A percentile compares a stretch with the other conserved stretches of the same genome.
Evolutionary conservation across 1,139 yeast species (phyloP).

Genomic region (Saccharomyces hybrid): DNA sequence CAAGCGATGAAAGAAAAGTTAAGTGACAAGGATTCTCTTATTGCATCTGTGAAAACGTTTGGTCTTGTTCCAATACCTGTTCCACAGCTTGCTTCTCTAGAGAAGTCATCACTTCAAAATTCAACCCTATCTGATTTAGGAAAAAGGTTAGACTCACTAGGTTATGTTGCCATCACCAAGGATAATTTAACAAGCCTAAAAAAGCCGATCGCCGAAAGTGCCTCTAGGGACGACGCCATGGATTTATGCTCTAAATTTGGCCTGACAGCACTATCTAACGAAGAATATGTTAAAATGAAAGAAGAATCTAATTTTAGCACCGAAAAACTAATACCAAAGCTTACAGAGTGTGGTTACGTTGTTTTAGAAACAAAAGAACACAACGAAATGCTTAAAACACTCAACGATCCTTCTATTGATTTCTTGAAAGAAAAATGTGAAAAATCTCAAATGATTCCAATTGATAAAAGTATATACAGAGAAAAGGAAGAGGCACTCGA

Average conservation of each 20-base stretch:
- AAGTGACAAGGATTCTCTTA: neutral
- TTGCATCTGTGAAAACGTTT: neutral
- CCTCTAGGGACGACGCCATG: neutral
- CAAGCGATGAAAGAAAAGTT: neutral
- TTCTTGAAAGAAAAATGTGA: conserved; percentile 28
- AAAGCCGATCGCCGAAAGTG: conserved; percentile 21
- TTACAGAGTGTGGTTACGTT: too few species aligned
- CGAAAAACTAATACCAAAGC: too few species aligned
- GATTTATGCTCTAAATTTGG: conserved; percentile 4
- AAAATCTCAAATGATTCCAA: conserved; percentile 9
- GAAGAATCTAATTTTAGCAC: too few species aligned
- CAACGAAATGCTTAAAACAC: conserved; percentile 22
- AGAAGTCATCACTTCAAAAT: conserved; percentile 3
- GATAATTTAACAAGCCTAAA: conserved; percentile 24
- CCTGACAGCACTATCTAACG: conserved; percentile 8
- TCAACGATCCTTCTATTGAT: conserved; percentile 23
- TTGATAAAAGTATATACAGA: conserved; percentile 3
- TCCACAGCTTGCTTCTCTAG: conserved; percentile 4
- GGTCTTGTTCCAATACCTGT: conserved; percentile 8
- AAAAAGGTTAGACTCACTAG: neutral
- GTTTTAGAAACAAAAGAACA: conserved; percentile 20
- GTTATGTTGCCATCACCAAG: neutral
- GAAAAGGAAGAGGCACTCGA: conserved; percentile 14
- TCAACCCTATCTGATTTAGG: neutral
- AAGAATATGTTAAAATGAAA: conserved; percentile 24